These are phyloP conservation scores for Mycena chlorophos DNA, from an alignment of 768 basidiomycete species.

Conservation along the genomic window DNA sequence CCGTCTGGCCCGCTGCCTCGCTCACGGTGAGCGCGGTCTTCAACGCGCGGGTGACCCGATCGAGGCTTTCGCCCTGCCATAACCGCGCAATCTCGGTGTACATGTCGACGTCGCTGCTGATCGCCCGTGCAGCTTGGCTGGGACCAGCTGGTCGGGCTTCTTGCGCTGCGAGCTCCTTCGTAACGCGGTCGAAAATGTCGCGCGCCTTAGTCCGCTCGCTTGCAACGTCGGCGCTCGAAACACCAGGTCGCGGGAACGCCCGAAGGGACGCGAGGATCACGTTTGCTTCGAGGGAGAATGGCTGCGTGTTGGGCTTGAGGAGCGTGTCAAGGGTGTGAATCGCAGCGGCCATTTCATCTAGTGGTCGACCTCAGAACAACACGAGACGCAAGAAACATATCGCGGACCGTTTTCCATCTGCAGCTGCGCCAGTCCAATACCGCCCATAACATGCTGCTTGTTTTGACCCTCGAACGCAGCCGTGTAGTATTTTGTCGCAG, in stretches of 20 bases:
- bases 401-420: constrained; percentile 75
- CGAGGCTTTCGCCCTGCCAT: constrained; percentile 81
- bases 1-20: constrained; percentile 47
- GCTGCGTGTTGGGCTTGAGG: constrained; percentile 61
- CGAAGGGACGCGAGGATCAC: constrained; percentile 89
- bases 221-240: constrained; percentile 68
- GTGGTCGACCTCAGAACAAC: not conserved
- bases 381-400: not conserved
- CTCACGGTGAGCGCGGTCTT: constrained; percentile 71
- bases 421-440: constrained; percentile 84
- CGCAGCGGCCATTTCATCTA: constrained; percentile 82
- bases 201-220: constrained; percentile 75
- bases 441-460: constrained; percentile 74
- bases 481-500: constrained; percentile 72
- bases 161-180: constrained; percentile 66
- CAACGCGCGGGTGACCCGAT: constrained; percentile 71
- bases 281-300: constrained; percentile 73
- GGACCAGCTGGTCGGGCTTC: constrained; percentile 47
- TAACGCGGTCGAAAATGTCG: constrained; percentile 77
- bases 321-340: constrained; percentile 83
- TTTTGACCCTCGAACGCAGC: constrained; percentile 66
- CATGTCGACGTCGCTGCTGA: constrained; percentile 82
- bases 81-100: constrained; percentile 87
- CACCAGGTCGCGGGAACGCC: constrained; percentile 77
- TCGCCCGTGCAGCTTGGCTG: constrained; percentile 47